Evolutionary conservation across 768 basidiomycete species (phyloP).

Genomic region (Vararia minispora): DNA sequence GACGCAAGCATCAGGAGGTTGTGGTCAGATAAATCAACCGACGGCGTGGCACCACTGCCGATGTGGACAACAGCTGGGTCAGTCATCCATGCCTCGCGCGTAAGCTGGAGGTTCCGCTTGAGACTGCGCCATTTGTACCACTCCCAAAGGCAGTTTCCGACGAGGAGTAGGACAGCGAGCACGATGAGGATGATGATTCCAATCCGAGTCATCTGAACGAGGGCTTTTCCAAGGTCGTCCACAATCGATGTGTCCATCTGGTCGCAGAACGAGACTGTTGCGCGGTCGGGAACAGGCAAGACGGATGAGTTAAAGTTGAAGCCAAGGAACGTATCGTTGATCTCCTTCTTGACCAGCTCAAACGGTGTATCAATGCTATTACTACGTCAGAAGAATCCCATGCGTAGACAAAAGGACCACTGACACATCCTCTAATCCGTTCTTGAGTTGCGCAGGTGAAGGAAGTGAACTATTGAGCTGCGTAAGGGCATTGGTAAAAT

Average conservation of each 20-base stretch:
- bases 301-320: slow-evolving; percentile 60
- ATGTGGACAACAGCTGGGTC: slow-evolving; percentile 53
- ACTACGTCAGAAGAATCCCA: slow-evolving; percentile 4
- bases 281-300: slow-evolving; percentile 68
- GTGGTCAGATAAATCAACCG: slow-evolving; percentile 55
- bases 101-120: slow-evolving; percentile 51
- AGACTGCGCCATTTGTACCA: slow-evolving; percentile 84
- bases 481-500: slow-evolving; percentile 62
- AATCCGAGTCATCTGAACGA: slow-evolving; percentile 74
- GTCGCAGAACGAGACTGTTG: slow-evolving; percentile 62
- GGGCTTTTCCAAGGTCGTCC: slow-evolving; percentile 71
- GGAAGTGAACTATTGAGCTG: slow-evolving; percentile 76
- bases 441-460: slow-evolving; percentile 62
- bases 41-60: slow-evolving; percentile 28
- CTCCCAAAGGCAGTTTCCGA: slow-evolving; percentile 64
- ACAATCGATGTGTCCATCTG: slow-evolving; percentile 75
- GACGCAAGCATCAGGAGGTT: slow-evolving; percentile 69
- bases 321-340: slow-evolving; percentile 76
- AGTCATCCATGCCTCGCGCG: slow-evolving; percentile 65
- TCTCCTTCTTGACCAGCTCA: slow-evolving; percentile 76
- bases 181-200: slow-evolving; percentile 65
- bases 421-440: slow-evolving; percentile 55
- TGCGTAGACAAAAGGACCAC: slow-evolving; percentile 18
- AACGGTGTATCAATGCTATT: slow-evolving; percentile 76
- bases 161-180: slow-evolving; percentile 62